Evolutionary conservation across 805 yeast species (phyloP), one percentile per base, ranked within the genome.

Genomic region (Kazachstania psychrophila): DNA sequence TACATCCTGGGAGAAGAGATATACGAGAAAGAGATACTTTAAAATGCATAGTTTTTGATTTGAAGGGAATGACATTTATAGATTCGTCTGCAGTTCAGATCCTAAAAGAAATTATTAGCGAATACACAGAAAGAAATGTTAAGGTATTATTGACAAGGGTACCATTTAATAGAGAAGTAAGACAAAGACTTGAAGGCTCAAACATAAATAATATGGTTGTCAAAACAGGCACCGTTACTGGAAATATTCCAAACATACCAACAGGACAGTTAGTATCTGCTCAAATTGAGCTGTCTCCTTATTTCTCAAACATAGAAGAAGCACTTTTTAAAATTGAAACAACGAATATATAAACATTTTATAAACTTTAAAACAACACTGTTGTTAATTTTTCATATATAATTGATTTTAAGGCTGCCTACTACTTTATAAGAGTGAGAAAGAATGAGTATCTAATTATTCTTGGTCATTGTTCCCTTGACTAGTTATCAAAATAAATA

Each of bases 11-110:
- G 1, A 72, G 72, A 17, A 82, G 81, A 26, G 59, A 68, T 19
- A 47, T 51, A n/a, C 54, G 34, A 11, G 18, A 60, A 11, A 64
- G 64, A 43, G 61, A 66, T 3, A 62, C 66, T 54, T 68, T 77
- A 27, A 67, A 71, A 40, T 69, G 72, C 41, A 65, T 86, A n/a
- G 65, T 87, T 1, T 72, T 86, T 48, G 95, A 86, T 49, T 59
- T 88, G 44, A 70, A 78, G 38, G 95, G 95, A 2, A 82, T 87
- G 94, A 73, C 82, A 3, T 70, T 69, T 4, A 69, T 86, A 38
- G 96, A 86, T 47, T 73, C 94, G 0, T 71, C 85, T 1, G 94
- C 95, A 0, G 77, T 83, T 0, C 87, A 83, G 45, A 77, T 77
- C 3, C 60, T 87, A 30, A 53, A 58, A 37, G 85, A 77, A 42